These are phyloP conservation scores for Suillus paluster DNA, from an alignment of 768 basidiomycete genomes.

Conservation along the genomic window DNA sequence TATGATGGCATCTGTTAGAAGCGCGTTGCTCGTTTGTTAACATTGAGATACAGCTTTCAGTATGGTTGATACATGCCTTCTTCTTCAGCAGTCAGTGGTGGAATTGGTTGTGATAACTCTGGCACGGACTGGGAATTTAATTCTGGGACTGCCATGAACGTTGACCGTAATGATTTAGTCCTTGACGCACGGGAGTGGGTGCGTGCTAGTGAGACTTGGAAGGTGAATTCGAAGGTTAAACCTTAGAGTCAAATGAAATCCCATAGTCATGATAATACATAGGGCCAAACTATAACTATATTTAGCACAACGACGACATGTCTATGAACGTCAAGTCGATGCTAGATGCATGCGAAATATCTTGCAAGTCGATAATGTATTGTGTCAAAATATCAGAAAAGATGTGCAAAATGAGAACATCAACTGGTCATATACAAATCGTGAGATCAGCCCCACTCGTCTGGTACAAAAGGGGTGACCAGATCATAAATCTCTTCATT, in stretches of 20 bases:
- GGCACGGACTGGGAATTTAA: neutral
- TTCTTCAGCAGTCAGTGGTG: slow-evolving; percentile 61
- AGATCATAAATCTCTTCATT: slow-evolving; percentile 84
- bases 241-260: neutral
- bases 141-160: slow-evolving; percentile 6
- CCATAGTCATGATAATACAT: neutral
- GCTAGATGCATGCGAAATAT: neutral
- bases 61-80: slow-evolving; percentile 49
- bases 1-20: slow-evolving; percentile 70
- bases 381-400: neutral
- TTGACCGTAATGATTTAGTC: neutral
- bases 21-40: slow-evolving; percentile 16
- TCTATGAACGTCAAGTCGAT: neutral
- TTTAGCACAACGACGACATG: neutral
- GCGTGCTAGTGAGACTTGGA: neutral
- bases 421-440: neutral
- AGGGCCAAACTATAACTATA: slow-evolving; percentile 1
- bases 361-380: neutral
- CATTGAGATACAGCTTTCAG: slow-evolving; percentile 5
- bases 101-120: slow-evolving; percentile 33
- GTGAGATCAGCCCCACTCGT: slow-evolving; percentile 64
- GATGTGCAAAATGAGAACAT: neutral
- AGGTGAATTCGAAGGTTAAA: neutral
- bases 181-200: neutral
- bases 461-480: slow-evolving; percentile 80